Conservation (phyloP, 257 asterid species). For the Leonotis leonurus region DNA sequence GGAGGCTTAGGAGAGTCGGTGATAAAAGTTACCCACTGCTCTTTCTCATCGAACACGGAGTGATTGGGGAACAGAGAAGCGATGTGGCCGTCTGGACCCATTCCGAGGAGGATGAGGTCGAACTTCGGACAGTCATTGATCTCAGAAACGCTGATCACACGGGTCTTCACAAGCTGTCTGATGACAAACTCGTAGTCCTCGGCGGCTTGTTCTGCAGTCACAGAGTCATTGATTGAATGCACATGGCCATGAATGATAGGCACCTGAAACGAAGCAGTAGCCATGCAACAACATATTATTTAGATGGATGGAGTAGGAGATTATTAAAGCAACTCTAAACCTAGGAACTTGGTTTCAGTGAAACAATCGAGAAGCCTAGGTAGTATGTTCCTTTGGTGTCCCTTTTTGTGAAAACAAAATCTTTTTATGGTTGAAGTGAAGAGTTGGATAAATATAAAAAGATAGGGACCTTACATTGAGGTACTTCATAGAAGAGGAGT, state of each 20-base stretch:
- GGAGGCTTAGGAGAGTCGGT: slow-evolving; percentile 77
- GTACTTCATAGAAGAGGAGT: background rate
- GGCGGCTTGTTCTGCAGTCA: slow-evolving; percentile 81
- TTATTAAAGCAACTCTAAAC: background rate
- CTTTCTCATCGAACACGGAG: slow-evolving; percentile 38
- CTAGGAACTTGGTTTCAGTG: background rate
- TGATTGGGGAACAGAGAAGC: slow-evolving; percentile 66
- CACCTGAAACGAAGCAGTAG: slow-evolving; percentile 40
- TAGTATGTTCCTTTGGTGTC: background rate
- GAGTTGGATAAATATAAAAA: background rate
- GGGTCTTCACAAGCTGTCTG: slow-evolving; percentile 76
- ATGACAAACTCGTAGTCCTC: slow-evolving; percentile 76
- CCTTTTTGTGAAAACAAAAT: background rate
- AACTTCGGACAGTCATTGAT: slow-evolving; percentile 44
- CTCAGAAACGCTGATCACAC: slow-evolving; percentile 45
- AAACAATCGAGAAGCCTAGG: background rate
- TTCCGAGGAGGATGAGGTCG: slow-evolving; percentile 65
- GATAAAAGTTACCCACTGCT: slow-evolving; percentile 61
- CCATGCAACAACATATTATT: background rate
- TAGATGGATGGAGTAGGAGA: background rate
- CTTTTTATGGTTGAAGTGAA: background rate
- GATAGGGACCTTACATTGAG: background rate
- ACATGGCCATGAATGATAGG: slow-evolving; percentile 77
- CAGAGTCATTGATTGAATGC: slow-evolving; percentile 70
- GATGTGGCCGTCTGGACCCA: slow-evolving; percentile 77